Conservation (phyloP, 352 stramenopile species). For the Phytophthora meadii region DNA sequence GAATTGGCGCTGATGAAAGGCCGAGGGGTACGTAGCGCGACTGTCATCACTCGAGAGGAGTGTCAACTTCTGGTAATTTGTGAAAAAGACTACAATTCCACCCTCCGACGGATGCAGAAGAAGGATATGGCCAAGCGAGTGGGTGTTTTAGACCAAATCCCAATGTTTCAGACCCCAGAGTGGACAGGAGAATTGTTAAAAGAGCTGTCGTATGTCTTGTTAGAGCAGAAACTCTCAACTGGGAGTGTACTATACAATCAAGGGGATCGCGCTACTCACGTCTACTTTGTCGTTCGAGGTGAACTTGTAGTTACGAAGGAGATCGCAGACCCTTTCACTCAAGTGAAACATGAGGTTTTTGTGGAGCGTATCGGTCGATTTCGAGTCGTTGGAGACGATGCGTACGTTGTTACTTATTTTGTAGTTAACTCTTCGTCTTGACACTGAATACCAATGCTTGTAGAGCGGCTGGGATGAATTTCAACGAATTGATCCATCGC, state of each 20-base stretch:
- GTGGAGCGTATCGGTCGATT: constrained; percentile 67
- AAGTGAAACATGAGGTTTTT: constrained; percentile 46
- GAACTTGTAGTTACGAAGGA: constrained; percentile 66
- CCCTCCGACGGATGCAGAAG: constrained; percentile 72
- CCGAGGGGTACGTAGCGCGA: constrained; percentile 71
- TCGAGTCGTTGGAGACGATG: constrained; percentile 72
- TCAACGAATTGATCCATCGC: constrained; percentile 72
- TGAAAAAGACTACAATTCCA: constrained; percentile 79
- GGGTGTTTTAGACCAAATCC: constrained; percentile 66
- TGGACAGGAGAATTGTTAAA: constrained; percentile 77
- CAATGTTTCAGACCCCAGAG: constrained; percentile 77
- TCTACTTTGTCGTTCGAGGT: constrained; percentile 79
- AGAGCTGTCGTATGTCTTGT: constrained; percentile 76
- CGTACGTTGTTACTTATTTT: constrained; percentile 46
- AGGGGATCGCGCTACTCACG: constrained; percentile 64
- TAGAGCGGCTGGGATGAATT: constrained; percentile 66
- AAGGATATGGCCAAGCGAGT: constrained; percentile 69
- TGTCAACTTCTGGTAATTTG: constrained; percentile 76
- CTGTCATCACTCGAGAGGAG: constrained; percentile 65
- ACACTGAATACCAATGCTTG: background rate
- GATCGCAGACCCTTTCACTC: constrained; percentile 48
- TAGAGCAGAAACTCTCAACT: constrained; percentile 63
- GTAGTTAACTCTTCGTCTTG: no score
- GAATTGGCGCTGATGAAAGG: constrained; percentile 83
- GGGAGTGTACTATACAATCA: constrained; percentile 60